These are phyloP conservation scores for Anacardium occidentale DNA, from an alignment of 345 rosid species.

Conservation along the genomic window DNA sequence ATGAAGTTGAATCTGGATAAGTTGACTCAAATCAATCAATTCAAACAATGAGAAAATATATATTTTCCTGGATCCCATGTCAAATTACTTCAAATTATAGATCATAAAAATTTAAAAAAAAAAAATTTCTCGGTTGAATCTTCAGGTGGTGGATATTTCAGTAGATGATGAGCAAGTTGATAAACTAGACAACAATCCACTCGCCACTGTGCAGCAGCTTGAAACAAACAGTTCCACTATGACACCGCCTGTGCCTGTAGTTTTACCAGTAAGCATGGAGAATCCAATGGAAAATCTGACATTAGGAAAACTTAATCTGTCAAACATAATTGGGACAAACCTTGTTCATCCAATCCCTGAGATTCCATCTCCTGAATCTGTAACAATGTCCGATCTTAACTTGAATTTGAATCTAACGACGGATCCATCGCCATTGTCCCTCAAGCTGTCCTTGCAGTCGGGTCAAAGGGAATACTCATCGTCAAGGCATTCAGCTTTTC, in stretches of 20 bases:
- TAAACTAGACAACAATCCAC: constrained; percentile 36
- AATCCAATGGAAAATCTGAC: constrained; percentile 35
- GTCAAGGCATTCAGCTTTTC: constrained; percentile 44
- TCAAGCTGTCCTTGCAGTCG: constrained; percentile 50
- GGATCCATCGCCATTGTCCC: constrained; percentile 52
- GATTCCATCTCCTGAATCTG: constrained; percentile 23
- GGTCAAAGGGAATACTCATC: constrained; percentile 41
- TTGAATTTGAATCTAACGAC: constrained; percentile 27
- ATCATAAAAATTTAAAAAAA: too few relatives aligned
- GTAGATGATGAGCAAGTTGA: constrained; percentile 48
- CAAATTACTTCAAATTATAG: too few relatives aligned
- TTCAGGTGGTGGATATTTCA: constrained; percentile 54
- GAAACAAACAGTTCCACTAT: constrained; percentile 37
- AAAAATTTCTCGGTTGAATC: too few relatives aligned
- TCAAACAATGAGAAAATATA: too few relatives aligned
- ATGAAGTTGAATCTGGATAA: not conserved
- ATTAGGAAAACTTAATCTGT: constrained; percentile 23
- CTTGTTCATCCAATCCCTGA: constrained; percentile 32
- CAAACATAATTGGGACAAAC: constrained; percentile 21
- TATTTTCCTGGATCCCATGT: not conserved
- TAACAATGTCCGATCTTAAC: constrained; percentile 36
- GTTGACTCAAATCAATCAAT: not conserved
- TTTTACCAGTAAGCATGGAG: constrained; percentile 31
- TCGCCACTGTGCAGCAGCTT: constrained; percentile 20
- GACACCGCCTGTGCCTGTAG: constrained; percentile 40